Evolutionary conservation across 352 stramenopile species (phyloP), one percentile per base, ranked within the genome.

Genomic region (Thalassiosira pacifica): DNA sequence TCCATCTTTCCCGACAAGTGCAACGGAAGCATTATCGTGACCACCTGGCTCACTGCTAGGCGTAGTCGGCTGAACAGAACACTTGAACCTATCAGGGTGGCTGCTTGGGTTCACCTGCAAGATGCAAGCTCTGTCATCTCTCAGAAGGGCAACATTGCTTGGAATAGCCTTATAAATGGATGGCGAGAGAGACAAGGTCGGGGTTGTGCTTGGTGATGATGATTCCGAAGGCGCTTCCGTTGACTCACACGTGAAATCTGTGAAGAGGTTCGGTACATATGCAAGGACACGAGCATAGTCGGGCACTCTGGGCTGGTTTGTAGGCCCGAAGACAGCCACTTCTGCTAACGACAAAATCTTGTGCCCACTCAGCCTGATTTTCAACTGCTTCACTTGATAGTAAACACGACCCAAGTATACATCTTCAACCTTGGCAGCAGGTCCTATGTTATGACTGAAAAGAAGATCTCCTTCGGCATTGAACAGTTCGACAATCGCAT

Each of bases 61-160:
- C 53, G 16, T 19, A 22, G 53, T 63, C 53, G 5, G 19, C 16
- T 63, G n/a, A 32, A 63, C 6, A 22, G 31, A 31, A 32, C 53
- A 63, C 16, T 63, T 63, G 53, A 32, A 63, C 13, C 53, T 11
- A 22, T 63, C 53, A 34, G 53, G 53, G 53, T 63, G 53, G 53
- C 31, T 63, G 4, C 13, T 34, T 11, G 53, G 53, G 53, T 63
- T 63, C 2, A 22, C 27, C 16, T 63, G 53, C 13, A 63, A 63
- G 53, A 63, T 32, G 53, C 53, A 63, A 5, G 2, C n/a, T 32
- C 13, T 8, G 53, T 22, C 16, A 32, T 63, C 53, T 32, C 53
- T 11, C 16, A 32, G 2, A 4, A 63, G 53, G 16, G 31, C 24
- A 63, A 63, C 53, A 22, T 4, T 22, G 2, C 6, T 29, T 1